Base-by-base conservation (phyloP, 1,284 basidiomycete species). In the Golubevia sp. region DNA sequence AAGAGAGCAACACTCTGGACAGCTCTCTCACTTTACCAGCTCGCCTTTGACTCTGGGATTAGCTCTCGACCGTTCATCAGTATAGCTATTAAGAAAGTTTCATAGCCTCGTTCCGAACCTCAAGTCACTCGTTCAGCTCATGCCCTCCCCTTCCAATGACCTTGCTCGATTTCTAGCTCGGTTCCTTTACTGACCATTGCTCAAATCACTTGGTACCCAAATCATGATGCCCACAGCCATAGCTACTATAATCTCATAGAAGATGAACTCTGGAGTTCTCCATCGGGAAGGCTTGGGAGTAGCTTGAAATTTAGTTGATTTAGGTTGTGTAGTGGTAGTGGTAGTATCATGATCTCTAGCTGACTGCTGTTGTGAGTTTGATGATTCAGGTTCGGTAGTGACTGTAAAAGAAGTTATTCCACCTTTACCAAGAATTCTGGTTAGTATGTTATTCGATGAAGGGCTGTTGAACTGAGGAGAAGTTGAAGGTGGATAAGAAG, bases 211-310 rank as follows among this genome's bases (percentile, higher is more conserved):
- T 0, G 94, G 93, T 67, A 92, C 87, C 87, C 90, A 93, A 3
- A 89, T 85, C 91, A 98, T 92, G 61, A 90, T 76, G 0, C 92
- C 91, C 8, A 97, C 84, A 13, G 88, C 89, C 23, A 91, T 58
- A 15, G 86, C 80, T 48, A 90, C 89, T 1, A 90, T 86, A 25
- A 90, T 67, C 64, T 87, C 89, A 85, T 98, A 98, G 58, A 91
- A 76, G 64, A 88, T 86, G 85, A 97, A 98, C 84, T 98, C 96
- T 18, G 86, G 84, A 0, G 93, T 92, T 54, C 84, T 85, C 96
- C 95, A 98, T 85, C 91, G 70, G 44, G 85, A 52, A 20, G 71
- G 60, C 34, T 70, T 27, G 30, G 56, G 58, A n/a, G n/a, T n/a
- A n/a, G n/a, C n/a, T n/a, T n/a, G n/a, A n/a, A n/a, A n/a, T n/a